Evolutionary conservation across 179 eudicot genomes (phyloP).

Genomic region (Silene coronaria): DNA sequence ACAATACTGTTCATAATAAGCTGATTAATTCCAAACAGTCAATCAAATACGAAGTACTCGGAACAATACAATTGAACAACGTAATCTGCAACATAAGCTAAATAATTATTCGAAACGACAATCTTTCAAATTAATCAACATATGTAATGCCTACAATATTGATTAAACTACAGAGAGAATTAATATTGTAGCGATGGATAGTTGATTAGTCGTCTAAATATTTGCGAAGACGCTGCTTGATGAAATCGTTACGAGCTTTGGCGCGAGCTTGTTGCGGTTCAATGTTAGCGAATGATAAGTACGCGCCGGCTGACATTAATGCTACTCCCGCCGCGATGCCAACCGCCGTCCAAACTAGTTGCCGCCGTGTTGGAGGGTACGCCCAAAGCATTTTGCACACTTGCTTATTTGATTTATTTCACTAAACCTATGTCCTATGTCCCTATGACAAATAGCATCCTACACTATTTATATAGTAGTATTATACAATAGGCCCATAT

Average conservation of each 20-base stretch:
- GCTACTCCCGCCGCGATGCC: slow-evolving; percentile 37
- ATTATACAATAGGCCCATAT: too few relatives aligned
- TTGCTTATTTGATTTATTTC: not conserved
- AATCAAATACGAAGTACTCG: not conserved
- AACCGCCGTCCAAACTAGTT: slow-evolving; percentile 31
- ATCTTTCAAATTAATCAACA: too few relatives aligned
- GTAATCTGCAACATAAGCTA: too few relatives aligned
- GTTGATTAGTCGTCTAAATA: slow-evolving; percentile 39
- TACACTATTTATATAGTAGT: too few relatives aligned
- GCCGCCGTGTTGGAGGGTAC: slow-evolving; percentile 45
- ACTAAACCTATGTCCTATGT: too few relatives aligned
- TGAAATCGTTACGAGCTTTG: slow-evolving; percentile 47
- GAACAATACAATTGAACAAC: too few relatives aligned
- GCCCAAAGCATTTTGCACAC: slow-evolving; percentile 36
- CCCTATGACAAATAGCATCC: too few relatives aligned
- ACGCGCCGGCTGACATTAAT: slow-evolving; percentile 39
- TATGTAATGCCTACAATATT: too few relatives aligned
- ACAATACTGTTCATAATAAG: too few relatives aligned
- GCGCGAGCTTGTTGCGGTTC: slow-evolving; percentile 54
- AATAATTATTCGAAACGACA: too few relatives aligned
- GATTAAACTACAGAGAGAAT: too few relatives aligned
- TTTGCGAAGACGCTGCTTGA: slow-evolving; percentile 52
- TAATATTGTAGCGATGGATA: not conserved
- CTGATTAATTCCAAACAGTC: not conserved
- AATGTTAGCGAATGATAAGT: slow-evolving; percentile 48